Base-by-base conservation (phyloP, 1,139 yeast species). In the Nakaseomyces uthaithaninus region DNA sequence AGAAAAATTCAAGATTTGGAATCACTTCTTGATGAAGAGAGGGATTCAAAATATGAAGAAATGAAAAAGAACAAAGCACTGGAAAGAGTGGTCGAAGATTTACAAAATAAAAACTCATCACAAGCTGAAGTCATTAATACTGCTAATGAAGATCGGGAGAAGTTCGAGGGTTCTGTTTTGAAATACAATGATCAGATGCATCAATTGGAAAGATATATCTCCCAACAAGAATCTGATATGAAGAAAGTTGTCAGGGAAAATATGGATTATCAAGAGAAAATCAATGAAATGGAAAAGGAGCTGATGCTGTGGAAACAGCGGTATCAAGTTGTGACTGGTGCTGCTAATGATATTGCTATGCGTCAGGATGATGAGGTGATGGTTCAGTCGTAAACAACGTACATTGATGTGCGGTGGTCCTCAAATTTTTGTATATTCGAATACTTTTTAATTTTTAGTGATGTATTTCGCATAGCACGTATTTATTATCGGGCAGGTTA, bases 281-380 rank as follows among this genome's bases (percentile, higher is more conserved):
- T 54, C 39, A 59, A 77, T 44, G 63, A 72, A 43, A 58, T 80
- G 48, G 87, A 83, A 58, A 74, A 69, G 52, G 94, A 84, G 54
- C 62, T 81, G 14, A 68, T 74, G 38, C 78, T 75, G 44, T 77
- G 87, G 75, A 74, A 74, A 52, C 66, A 66, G 36, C 64, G 73
- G 44, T 67, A 31, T 20, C 35, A 31, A 4, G 35, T 31, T 5
- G 35, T 20, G 10, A 19, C 35, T 3, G 35, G 35, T 6, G 35
- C 25, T 7, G 8, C 35, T 19, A 31, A 19, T 31, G 17, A 31
- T 19, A 16, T 31, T 12, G 5, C 16, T 11, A n/a, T 19, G 2
- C 24, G 25, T n/a, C 24, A 31, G 8, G 35, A 31, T n/a, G 35
- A 31, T n/a, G 35, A 31, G 11, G 35, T 31, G 4, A 20, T 31